phyloP scores from a whole-genome alignment of 2,329 filamentous ascomycete genomes.

The Neoascochyta sp. region DNA sequence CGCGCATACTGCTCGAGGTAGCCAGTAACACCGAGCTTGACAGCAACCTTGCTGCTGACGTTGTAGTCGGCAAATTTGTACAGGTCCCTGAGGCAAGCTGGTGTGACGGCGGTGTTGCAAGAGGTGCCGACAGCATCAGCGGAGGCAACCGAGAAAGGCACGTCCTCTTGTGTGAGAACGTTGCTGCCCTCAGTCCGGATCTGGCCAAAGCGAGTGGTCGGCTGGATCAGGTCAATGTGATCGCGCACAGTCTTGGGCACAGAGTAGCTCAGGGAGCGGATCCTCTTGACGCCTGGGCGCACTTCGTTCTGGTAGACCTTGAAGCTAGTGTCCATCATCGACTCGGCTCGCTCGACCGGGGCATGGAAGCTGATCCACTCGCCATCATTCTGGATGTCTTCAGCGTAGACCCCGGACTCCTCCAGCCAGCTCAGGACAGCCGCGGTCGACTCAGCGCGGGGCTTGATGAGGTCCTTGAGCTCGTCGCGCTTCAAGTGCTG shows the following conservation, averaged over 20 bases:
- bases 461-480: conserved; percentile 53
- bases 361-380: conserved; percentile 62
- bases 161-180: conserved; percentile 27
- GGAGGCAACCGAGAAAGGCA: conserved; percentile 15
- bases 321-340: conserved; percentile 57
- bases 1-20: conserved; percentile 50
- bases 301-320: conserved; percentile 51
- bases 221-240: conserved; percentile 61
- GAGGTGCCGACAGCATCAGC: conserved; percentile 34
- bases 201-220: conserved; percentile 60
- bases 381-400: conserved; percentile 49
- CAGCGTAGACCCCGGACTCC: conserved; percentile 46
- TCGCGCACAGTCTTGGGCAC: conserved; percentile 54
- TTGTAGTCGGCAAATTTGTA: conserved; percentile 45
- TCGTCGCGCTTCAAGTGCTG: conserved; percentile 60
- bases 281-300: conserved; percentile 42
- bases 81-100: conserved; percentile 46
- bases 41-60: conserved; percentile 34
- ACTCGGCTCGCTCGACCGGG: conserved; percentile 51
- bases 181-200: conserved; percentile 43
- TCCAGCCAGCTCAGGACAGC: conserved; percentile 56
- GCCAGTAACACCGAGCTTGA: conserved; percentile 45
- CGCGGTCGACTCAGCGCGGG: conserved; percentile 47
- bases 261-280: conserved; percentile 59
- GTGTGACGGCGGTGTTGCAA: conserved; percentile 46